phyloP scores from a whole-genome alignment of 331 rosid species.

The Rhamnella rubrinervis region DNA sequence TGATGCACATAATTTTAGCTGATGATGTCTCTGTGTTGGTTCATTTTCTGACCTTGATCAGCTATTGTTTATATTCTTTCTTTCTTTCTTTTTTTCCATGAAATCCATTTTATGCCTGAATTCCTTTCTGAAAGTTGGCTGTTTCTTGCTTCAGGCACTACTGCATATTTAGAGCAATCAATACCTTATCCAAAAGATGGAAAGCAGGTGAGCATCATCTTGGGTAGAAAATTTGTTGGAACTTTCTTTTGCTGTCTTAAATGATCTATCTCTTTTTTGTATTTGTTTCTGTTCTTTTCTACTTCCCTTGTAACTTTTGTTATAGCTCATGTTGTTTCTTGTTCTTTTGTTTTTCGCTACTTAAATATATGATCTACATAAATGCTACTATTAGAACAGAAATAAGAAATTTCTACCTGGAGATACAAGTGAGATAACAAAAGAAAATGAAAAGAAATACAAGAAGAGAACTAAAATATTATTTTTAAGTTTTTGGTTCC shows the following conservation, averaged over 20 bases:
- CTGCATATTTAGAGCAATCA: slow-evolving; percentile 81
- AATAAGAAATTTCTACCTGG: too few species aligned
- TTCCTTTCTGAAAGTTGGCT: slow-evolving; percentile 28
- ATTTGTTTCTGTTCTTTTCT: neutral
- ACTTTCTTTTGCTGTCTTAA: neutral
- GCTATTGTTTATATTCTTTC: neutral
- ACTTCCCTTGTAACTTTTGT: neutral
- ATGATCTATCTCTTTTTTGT: neutral
- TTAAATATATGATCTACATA: neutral
- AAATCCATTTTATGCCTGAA: slow-evolving; percentile 29
- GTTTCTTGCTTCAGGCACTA: slow-evolving; percentile 63
- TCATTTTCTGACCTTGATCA: neutral
- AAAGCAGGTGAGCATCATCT: slow-evolving; percentile 63
- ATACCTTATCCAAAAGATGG: slow-evolving; percentile 86
- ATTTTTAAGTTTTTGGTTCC: too few species aligned
- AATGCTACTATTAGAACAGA: neutral
- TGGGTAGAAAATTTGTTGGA: slow-evolving; percentile 4
- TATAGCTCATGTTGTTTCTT: neutral
- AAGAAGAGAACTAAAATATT: too few species aligned
- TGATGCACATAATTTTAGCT: neutral
- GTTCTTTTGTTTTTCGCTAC: neutral
- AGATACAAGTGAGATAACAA: too few species aligned
- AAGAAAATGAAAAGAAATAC: too few species aligned
- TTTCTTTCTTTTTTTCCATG: neutral
- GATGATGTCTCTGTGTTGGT: neutral